Conservation (phyloP, 2,329 filamentous ascomycete genomes). For the Verticillium nonalfalfae region DNA sequence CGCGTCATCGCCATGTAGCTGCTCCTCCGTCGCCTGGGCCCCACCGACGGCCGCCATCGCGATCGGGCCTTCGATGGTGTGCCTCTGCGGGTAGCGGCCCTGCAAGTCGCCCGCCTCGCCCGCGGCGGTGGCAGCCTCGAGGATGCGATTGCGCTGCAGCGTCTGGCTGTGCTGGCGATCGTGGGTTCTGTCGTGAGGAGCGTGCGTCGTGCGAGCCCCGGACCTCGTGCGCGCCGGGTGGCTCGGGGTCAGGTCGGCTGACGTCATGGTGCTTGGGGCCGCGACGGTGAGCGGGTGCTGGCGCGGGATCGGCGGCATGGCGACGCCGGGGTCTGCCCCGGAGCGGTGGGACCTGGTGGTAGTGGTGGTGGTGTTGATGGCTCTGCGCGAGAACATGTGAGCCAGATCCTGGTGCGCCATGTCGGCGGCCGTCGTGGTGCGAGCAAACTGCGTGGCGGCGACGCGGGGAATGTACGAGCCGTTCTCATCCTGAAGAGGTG, state of each 20-base stretch:
- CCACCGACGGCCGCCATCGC: not conserved
- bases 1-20: conserved; percentile 8
- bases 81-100: conserved; percentile 13
- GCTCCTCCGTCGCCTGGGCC: conserved; percentile 2
- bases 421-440: conserved; percentile 42
- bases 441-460: conserved; percentile 48
- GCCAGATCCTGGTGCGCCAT: conserved; percentile 25
- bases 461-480: conserved; percentile 42
- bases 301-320: conserved; percentile 2
- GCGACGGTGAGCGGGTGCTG: conserved; percentile 7
- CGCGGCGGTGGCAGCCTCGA: conserved; percentile 27
- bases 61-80: conserved; percentile 23
- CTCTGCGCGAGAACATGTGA: conserved; percentile 36
- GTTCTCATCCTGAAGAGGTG: not conserved
- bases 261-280: conserved; percentile 7
- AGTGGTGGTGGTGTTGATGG: conserved; percentile 15
- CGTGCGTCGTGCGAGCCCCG: conserved; percentile 29
- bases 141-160: conserved; percentile 30
- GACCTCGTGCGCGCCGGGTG: conserved; percentile 25
- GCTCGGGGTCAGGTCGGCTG: conserved; percentile 15
- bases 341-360: conserved; percentile 27
- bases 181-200: conserved; percentile 27
- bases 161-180: conserved; percentile 19
- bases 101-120: conserved; percentile 22
- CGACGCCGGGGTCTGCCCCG: conserved; percentile 7